Conservation (phyloP, 2,329 filamentous ascomycete genomes). For the Cordyceps cicadae region DNA sequence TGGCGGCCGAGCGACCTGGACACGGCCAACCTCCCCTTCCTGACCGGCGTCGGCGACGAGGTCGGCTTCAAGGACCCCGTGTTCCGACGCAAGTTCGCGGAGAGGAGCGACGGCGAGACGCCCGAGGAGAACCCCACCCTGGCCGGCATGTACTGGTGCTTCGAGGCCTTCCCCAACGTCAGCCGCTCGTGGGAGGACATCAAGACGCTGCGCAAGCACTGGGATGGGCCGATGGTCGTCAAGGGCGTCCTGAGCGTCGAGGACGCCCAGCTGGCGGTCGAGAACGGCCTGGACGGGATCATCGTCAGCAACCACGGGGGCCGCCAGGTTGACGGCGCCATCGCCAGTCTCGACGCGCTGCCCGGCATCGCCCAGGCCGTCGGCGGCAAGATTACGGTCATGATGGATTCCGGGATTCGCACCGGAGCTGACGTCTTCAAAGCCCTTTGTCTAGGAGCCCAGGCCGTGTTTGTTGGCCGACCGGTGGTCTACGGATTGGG, state of each 20-base stretch:
- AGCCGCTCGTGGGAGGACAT: slow-evolving; percentile 54
- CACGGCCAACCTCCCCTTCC: slow-evolving; percentile 51
- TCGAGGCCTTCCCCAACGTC: slow-evolving; percentile 38
- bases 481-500: slow-evolving; percentile 30
- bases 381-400: slow-evolving; percentile 48
- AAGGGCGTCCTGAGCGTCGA: slow-evolving; percentile 34
- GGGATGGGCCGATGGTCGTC: slow-evolving; percentile 44
- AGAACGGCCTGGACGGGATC: slow-evolving; percentile 31
- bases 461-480: slow-evolving; percentile 36
- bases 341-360: slow-evolving; percentile 46
- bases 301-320: slow-evolving; percentile 36
- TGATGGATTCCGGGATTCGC: slow-evolving; percentile 38
- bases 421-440: slow-evolving; percentile 34
- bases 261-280: slow-evolving; percentile 30
- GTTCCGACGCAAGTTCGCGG: slow-evolving; percentile 49
- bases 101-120: slow-evolving; percentile 35
- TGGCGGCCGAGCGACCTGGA: slow-evolving; percentile 65
- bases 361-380: slow-evolving; percentile 43
- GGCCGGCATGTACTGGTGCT: slow-evolving; percentile 46
- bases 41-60: slow-evolving; percentile 48
- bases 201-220: slow-evolving; percentile 47
- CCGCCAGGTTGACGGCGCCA: slow-evolving; percentile 31
- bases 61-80: slow-evolving; percentile 61
- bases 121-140: slow-evolving; percentile 39
- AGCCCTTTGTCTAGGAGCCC: slow-evolving; percentile 32